These are phyloP conservation scores for Flaveria robusta DNA, from an alignment of 129 eudicot genomes.

Conservation along the genomic window DNA sequence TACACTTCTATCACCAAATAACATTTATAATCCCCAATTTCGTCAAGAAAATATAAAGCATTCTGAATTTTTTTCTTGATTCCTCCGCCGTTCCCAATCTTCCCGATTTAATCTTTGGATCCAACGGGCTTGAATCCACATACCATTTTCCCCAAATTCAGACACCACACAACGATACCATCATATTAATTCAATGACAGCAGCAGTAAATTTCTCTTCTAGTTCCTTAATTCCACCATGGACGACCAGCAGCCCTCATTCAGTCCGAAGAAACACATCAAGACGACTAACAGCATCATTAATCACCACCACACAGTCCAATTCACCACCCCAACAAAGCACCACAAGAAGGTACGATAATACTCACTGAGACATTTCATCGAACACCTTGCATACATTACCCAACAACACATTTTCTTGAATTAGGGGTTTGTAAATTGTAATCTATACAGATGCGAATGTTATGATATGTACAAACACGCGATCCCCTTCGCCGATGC, in stretches of 20 bases:
- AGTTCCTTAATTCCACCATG: constrained; percentile 35
- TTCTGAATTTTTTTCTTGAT: not conserved
- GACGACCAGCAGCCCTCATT: constrained; percentile 16
- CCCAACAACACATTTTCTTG: not conserved
- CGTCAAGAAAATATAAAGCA: not conserved
- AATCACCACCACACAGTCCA: constrained; percentile 11
- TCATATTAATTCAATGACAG: not conserved
- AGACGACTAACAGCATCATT: constrained; percentile 14
- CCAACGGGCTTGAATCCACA: not conserved
- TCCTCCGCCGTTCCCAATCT: constrained; percentile 14
- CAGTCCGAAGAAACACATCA: constrained; percentile 13
- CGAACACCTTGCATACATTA: constrained; percentile 31
- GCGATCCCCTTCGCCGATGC: constrained; percentile 65
- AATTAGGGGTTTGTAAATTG: not conserved
- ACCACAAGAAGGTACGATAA: not conserved
- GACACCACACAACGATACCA: not conserved
- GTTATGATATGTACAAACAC: constrained; percentile 65
- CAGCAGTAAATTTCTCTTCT: constrained; percentile 9
- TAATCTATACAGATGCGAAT: constrained; percentile 56
- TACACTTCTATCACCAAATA: too few species aligned
- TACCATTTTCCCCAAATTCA: not conserved
- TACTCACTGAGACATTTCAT: constrained; percentile 26
- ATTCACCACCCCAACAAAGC: constrained; percentile 31
- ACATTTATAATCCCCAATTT: too few species aligned
- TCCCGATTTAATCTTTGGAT: not conserved